A percentile compares a stretch with the other conserved stretches of the same genome.
Conservation (phyloP, 1,284 basidiomycete genomes). For the Pseudozyma hubeiensis region DNA sequence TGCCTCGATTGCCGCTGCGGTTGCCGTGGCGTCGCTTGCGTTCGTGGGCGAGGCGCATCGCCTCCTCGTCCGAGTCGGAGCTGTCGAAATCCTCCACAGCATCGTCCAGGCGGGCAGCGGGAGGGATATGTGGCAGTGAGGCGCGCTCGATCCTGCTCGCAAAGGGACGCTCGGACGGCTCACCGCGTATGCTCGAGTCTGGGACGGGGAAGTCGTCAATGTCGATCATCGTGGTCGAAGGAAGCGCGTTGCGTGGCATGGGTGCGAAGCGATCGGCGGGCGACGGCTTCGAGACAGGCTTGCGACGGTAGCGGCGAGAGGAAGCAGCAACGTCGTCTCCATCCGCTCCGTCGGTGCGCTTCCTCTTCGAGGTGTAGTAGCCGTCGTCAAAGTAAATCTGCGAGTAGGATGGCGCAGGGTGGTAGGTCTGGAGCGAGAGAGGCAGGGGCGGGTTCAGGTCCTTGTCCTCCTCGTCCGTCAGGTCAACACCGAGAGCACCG, state of each 20-base stretch:
- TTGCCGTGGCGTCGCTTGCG: conserved; percentile 43
- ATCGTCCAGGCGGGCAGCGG: conserved; percentile 13
- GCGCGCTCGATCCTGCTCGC: conserved; percentile 37
- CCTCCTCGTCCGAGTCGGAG: conserved; percentile 55
- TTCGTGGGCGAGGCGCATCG: conserved; percentile 39
- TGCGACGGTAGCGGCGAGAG: conserved; percentile 20
- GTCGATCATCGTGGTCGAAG: conserved; percentile 42
- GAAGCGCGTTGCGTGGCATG: conserved; percentile 16
- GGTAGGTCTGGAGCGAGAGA: conserved; percentile 36
- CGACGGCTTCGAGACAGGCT: conserved; percentile 14
- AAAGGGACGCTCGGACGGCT: conserved; percentile 41
- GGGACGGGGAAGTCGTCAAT: conserved; percentile 45
- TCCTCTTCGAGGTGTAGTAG: conserved; percentile 31
- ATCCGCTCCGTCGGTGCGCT: conserved; percentile 16
- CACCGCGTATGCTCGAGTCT: conserved; percentile 46
- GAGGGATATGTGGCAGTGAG: conserved; percentile 28
- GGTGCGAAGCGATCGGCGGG: conserved; percentile 14
- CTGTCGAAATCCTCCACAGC: conserved; percentile 17
- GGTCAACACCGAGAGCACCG: conserved; percentile 38
- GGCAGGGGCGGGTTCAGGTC: conserved; percentile 46
- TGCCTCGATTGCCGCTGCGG: conserved; percentile 62
- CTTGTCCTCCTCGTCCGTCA: conserved; percentile 50
- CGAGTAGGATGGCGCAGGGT: conserved; percentile 40
- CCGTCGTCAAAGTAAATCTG: conserved; percentile 23
- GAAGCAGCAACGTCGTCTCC: conserved; percentile 3